Conservation (phyloP, 2,329 filamentous ascomycete species). For the Claviceps maximensis region DNA sequence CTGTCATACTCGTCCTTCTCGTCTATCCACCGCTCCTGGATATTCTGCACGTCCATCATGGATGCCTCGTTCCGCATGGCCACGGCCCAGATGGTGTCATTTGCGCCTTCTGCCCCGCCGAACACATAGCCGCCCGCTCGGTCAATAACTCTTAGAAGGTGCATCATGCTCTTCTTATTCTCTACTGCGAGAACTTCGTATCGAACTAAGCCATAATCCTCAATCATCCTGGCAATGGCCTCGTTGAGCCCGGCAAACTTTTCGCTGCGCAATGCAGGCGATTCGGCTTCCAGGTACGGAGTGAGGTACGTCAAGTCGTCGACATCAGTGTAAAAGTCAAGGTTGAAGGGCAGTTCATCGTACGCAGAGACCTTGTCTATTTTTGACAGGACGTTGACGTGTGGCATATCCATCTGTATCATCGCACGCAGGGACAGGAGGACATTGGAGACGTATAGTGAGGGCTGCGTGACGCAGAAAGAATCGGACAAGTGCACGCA, state of each 20-base stretch:
- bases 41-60: slow-evolving; percentile 70
- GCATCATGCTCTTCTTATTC: slow-evolving; percentile 95
- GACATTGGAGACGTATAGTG: slow-evolving; percentile 87
- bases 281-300: slow-evolving; percentile 67
- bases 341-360: slow-evolving; percentile 78
- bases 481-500: slow-evolving; percentile 90
- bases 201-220: slow-evolving; percentile 77
- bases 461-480: slow-evolving; percentile 83
- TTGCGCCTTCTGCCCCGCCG: slow-evolving; percentile 77
- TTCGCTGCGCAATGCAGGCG: slow-evolving; percentile 50
- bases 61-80: slow-evolving; percentile 70
- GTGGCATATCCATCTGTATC: slow-evolving; percentile 95
- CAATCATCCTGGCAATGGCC: slow-evolving; percentile 74
- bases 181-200: slow-evolving; percentile 94
- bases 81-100: slow-evolving; percentile 94
- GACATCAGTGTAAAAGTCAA: slow-evolving; percentile 95
- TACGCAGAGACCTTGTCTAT: slow-evolving; percentile 88
- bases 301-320: slow-evolving; percentile 81
- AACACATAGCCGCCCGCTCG: slow-evolving; percentile 89
- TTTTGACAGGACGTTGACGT: slow-evolving; percentile 92
- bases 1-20: slow-evolving; percentile 78
- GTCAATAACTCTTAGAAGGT: slow-evolving; percentile 77
- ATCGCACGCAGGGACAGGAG: slow-evolving; percentile 89
- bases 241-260: slow-evolving; percentile 80
- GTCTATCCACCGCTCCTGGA: slow-evolving; percentile 94